Evolutionary conservation across 129 eudicot genomes (phyloP), one percentile per base, ranked within the genome.

Genomic region (carrot (Daucus carota)): DNA sequence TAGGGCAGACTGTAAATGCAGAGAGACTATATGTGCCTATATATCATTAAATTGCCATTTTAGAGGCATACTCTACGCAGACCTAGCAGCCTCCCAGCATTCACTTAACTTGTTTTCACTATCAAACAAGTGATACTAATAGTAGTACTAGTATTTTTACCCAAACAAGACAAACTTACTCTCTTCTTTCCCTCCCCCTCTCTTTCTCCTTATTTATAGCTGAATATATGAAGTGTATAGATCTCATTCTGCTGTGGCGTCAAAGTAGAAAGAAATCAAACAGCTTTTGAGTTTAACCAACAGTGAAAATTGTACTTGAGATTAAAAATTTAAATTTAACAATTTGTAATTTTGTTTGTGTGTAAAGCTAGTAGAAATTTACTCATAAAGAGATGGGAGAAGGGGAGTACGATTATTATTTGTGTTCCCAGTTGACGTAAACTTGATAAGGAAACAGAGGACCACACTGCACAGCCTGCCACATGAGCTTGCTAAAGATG

Each of bases 41-140:
- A 31, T 77, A 72, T 71, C 84, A 81, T 76, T 81, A 72, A 81
- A 70, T 76, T 81, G 44, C 81, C 44, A 76, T 76, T 76, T 76
- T 43, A 26, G 76, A 74, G 78, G 34, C 9, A 47, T 36, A 68
- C 63, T 47, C 70, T 45, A 62, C 8, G 77, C 36, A 81, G 15
- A 41, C 24, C 47, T 41, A 44, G 31, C 60, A 68, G 60, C 9
- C 43, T 47, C 69, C 66, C 69, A 15, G 54, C 66, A 33, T 48
- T 77, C 75, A n/a, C 54, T 24, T 40, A 52, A 59, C 76, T 11
- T 52, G 31, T 52, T 78, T 4, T 54, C 1, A 8, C 81, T 22
- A 62, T 71, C 74, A 71, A 71, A 71, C 18, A 22, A 71, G 15
- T 41, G 5, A 17, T 8, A 2, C 8, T n/a, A n/a, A n/a, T n/a